Conservation (phyloP, 2,329 filamentous ascomycete species). For the Fusarium sp. region DNA sequence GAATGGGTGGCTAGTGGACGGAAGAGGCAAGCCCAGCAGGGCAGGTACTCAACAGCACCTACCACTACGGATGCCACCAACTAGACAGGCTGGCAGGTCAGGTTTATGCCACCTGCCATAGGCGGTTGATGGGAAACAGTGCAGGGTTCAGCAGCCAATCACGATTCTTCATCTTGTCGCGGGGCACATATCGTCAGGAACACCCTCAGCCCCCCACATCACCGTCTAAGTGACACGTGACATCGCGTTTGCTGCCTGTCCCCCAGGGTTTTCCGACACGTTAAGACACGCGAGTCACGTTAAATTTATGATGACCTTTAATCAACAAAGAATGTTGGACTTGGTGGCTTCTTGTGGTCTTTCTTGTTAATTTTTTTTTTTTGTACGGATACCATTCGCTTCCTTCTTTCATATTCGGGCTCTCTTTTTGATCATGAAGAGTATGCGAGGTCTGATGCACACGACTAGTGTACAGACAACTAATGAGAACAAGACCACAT, state of each 20-base stretch:
- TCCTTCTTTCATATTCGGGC: background rate
- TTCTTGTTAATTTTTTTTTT: background rate
- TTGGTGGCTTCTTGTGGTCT: background rate
- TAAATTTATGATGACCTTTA: background rate
- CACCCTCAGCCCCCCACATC: background rate
- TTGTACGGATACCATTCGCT: background rate
- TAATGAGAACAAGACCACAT: slow-evolving; percentile 51
- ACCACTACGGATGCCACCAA: background rate
- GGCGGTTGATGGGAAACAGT: slow-evolving; percentile 41
- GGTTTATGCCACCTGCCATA: slow-evolving; percentile 34
- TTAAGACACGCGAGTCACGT: slow-evolving; percentile 23
- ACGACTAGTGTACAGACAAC: slow-evolving; percentile 64
- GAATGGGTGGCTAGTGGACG: slow-evolving; percentile 7
- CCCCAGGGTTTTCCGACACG: slow-evolving; percentile 39
- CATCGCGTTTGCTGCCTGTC: slow-evolving; percentile 7
- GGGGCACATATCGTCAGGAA: slow-evolving; percentile 50
- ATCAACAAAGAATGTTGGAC: background rate
- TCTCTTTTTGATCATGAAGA: slow-evolving; percentile 49
- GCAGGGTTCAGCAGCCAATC: slow-evolving; percentile 44
- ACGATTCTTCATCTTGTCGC: slow-evolving; percentile 36
- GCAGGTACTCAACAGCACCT: slow-evolving; percentile 2
- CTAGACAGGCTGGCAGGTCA: background rate
- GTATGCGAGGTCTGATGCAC: slow-evolving; percentile 58
- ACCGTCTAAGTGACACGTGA: slow-evolving; percentile 7
- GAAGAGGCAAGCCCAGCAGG: slow-evolving; percentile 19